Base-by-base conservation (phyloP, 177 flowering plant genomes). In the Vitis hybrid region DNA sequence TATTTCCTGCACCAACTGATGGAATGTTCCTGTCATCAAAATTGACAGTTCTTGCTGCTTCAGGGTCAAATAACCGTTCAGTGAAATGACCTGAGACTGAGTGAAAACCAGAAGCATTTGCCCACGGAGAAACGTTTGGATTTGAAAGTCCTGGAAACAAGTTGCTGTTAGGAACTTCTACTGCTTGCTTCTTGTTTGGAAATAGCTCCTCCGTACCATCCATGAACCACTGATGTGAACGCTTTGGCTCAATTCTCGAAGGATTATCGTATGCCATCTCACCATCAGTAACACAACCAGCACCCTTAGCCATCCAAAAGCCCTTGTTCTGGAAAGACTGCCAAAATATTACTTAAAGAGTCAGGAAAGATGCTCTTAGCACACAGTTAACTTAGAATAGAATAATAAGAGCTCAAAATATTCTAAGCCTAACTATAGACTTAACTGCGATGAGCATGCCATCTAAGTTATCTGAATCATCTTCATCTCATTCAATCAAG, bases 101-200 rank as follows among this genome's bases (percentile, higher is more conserved):
- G 14, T 84, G 85, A 68, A 84, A 84, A 65, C 80, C 68, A 4
- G 90, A 69, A 67, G 74, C 66, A 79, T 64, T 81, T 21, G 77
- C 87, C 91, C 91, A 88, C 17, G 80, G 66, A 71, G 87, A 68
- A 76, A 79, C 21, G 72, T 67, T 81, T 11, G 75, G 52, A 66
- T 64, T 77, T n/a, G 77, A 50, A 52, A 82, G 60, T 63, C 81
- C 93, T 19, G 84, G 66, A 70, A 72, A 71, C 7, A 69, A 48
- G 32, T 74, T 82, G 71, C 67, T 75, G 71, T 55, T 72, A 40
- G 87, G 67, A 67, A 65, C 56, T 74, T 78, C 86, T 1, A 89
- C 64, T 3, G 88, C 86, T 74, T 86, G 91, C 80, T 84, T 89
- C 80, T 91, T 89, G 79, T 74, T 86, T 14, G 89, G 84, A 55